Percentiles rank a stretch among this genome's conserved stretches.
Conservation (phyloP, 495 filamentous ascomycete genomes). For the Collariella sp. region DNA sequence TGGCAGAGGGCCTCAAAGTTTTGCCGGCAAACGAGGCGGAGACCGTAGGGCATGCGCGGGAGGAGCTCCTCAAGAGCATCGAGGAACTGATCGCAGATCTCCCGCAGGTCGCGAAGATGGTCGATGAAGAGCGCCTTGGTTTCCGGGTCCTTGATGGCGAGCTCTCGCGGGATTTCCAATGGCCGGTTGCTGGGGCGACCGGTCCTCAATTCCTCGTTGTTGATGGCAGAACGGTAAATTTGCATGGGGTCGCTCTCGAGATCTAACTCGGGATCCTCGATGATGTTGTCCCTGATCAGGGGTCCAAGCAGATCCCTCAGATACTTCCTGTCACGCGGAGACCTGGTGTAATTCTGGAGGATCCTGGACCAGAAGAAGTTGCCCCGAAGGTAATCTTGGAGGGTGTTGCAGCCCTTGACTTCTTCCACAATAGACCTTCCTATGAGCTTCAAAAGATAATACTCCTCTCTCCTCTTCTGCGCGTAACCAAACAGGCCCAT, state of each 20-base stretch:
- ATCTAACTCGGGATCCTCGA: constrained; percentile 83
- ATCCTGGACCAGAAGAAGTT: constrained; percentile 91
- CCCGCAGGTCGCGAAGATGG: constrained; percentile 84
- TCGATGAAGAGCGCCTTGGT: constrained; percentile 86
- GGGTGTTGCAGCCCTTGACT: constrained; percentile 59
- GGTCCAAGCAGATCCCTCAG: constrained; percentile 75
- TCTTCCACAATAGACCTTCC: constrained; percentile 77
- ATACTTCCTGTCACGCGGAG: constrained; percentile 86
- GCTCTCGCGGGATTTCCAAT: constrained; percentile 75
- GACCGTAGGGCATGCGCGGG: constrained; percentile 84
- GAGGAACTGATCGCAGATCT: constrained; percentile 88
- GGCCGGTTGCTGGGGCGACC: constrained; percentile 70
- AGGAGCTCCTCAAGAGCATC: constrained; percentile 69
- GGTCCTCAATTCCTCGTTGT: constrained; percentile 92
- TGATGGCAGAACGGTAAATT: constrained; percentile 89
- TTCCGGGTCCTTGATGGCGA: constrained; percentile 88
- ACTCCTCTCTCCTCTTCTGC: constrained; percentile 93
- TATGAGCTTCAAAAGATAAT: constrained; percentile 89
- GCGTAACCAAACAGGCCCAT: constrained; percentile 98
- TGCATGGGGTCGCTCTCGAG: constrained; percentile 96
- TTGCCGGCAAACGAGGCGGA: constrained; percentile 81
- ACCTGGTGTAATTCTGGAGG: constrained; percentile 78
- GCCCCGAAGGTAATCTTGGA: constrained; percentile 81
- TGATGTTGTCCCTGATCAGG: constrained; percentile 76
- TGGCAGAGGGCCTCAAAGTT: constrained; percentile 68